A percentile compares a stretch with the other conserved stretches of the same genome.
These are phyloP conservation scores for Pichia ethanolica DNA, from an alignment of 805 yeast genomes.

Conservation along the genomic window DNA sequence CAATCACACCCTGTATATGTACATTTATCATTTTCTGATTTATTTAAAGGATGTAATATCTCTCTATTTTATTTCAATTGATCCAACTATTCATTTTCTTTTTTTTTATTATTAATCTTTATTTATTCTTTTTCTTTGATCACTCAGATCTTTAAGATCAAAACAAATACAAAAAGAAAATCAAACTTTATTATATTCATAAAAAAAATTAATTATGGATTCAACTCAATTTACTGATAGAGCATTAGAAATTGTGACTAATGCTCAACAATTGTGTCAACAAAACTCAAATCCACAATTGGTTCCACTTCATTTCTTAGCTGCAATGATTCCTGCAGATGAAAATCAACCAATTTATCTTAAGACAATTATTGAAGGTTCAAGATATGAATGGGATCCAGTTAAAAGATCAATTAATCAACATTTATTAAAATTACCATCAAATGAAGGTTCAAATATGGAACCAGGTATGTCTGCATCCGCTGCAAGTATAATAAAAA, in stretches of 20 bases:
- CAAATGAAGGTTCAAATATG: constrained; percentile 83
- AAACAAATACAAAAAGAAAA: not conserved
- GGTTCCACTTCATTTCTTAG: constrained; percentile 82
- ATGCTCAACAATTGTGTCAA: constrained; percentile 74
- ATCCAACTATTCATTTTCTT: too few species aligned
- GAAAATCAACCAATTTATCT: constrained; percentile 51
- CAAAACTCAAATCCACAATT: constrained; percentile 81
- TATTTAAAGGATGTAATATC: too few species aligned
- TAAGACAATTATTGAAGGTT: constrained; percentile 76
- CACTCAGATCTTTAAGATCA: not conserved
- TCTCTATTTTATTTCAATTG: too few species aligned
- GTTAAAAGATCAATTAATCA: constrained; percentile 77
- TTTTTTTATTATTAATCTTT: too few species aligned
- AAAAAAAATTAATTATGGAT: constrained; percentile 35
- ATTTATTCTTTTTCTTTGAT: not conserved
- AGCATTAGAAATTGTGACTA: constrained; percentile 73
- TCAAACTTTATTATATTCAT: not conserved
- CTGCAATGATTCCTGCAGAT: constrained; percentile 76
- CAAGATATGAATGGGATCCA: constrained; percentile 77
- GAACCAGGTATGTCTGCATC: constrained; percentile 70
- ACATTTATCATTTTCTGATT: too few species aligned
- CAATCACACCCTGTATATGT: too few species aligned
- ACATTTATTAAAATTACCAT: constrained; percentile 75
- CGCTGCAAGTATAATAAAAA: constrained; percentile 65
- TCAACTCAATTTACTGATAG: constrained; percentile 86